Base-by-base conservation (phyloP, 805 yeast species). In the Starmerella asiatica region DNA sequence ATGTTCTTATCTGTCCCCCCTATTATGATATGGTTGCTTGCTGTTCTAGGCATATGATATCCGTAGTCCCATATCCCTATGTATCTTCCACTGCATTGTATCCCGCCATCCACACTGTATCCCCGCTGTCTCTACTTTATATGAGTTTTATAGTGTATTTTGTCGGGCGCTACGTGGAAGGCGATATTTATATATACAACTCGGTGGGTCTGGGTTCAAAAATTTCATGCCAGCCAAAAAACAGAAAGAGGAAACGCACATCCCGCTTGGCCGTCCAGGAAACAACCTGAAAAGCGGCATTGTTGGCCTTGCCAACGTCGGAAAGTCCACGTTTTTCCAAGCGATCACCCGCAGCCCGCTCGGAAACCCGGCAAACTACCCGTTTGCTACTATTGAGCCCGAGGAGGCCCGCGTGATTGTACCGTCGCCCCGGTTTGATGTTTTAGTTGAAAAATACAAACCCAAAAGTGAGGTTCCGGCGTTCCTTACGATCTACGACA, bases 331-430 rank as follows among this genome's bases (percentile, higher is more conserved):
- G 6, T 85, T 88, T 62, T 88, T 88, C 75, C 97, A 91, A 64
- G 94, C 95, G 41, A 80, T 91, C 57, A 88, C 97, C 41, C 76
- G 78, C 64, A 83, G 86, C 52, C 84, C 86, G 35, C 67, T 91
- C 51, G 97, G 98, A 47, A 85, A 72, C 67, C 97, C 98, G 41
- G 98, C 97, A 43, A 88, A 88, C 63, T 88, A 86, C 61, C 98
- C 98, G 20, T 88, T 84, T 60, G 98, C 98, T 32, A 88, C 98
- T 41, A 84, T 84, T 59, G 95, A 88, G 53, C 97, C 98, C 39
- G 97, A 91, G 67, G 95, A 88, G 67, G 95, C 97, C 34, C 76
- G 93, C 60, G 94, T 88, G 40, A 75, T 77, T 50, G 97, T 91
- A 45, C 95, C 95, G 54, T 82, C 94, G 45, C 73, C 79, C 46